Base-by-base conservation (phyloP, 78 protist genomes). In the Planoprotostelium fungivorum region DNA sequence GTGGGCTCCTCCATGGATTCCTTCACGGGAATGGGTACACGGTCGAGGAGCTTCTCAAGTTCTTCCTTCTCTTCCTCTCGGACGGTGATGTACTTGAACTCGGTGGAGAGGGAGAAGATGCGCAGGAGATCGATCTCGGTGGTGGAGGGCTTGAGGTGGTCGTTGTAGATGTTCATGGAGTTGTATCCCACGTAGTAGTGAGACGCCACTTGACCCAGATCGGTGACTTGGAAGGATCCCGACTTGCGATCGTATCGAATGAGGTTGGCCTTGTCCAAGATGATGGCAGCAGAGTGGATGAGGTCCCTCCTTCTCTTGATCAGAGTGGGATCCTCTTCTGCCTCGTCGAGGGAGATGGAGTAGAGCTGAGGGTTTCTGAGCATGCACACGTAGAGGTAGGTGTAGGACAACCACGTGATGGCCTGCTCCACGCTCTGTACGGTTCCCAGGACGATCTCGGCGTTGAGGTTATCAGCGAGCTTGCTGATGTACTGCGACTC, bases 371-470 rank as follows among this genome's bases (percentile, higher is more conserved):
- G 99, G 84, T 98, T 99, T 38, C 37, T n/a, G 29, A 37, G 38
- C 99, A 98, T 96, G 38, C 99, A 94, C 38, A 97, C 93, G 91
- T 86, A 93, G 83, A 98, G 85, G 92, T 97, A 99, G 83, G 99
- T 97, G 95, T 97, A 98, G 34, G 95, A 28, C 35, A 99, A 89
- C 99, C 99, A 99, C 84, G 29, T 37, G n/a, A 90, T 36, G 0
- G 99, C 99, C 87, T 99, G 99, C 28, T 36, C 38, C 0, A 98
- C 86, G 35, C 86, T 96, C 1, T 97, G 38, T 9, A 99, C 99
- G 0, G 99, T 98, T 16, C 99, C 99, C n/a, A 97, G 92, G 29
- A 97, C 97, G n/a, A 99, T 88, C 92, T 99, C 99, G 36, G 99
- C 99, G 91, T 98, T 97, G 84, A 99, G 95, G 88, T 98, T 94